phyloP scores from a whole-genome alignment of 805 yeast species.

The Priceomyces carsonii region DNA sequence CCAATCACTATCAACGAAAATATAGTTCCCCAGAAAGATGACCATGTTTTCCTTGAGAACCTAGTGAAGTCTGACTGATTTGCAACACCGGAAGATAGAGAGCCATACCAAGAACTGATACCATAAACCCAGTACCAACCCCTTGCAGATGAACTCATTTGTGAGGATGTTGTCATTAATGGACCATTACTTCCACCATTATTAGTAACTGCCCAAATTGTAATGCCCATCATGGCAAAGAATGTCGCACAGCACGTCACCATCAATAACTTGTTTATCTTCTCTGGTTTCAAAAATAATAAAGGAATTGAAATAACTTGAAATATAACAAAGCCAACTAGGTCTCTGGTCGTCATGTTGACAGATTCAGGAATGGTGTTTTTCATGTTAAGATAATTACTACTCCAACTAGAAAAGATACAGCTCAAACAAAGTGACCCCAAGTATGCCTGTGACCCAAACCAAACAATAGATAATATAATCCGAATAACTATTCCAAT shows the following conservation, averaged over 20 bases:
- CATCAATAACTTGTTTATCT: slow-evolving; percentile 28
- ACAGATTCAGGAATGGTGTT: slow-evolving; percentile 37
- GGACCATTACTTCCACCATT: slow-evolving; percentile 32
- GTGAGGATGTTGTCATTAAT: slow-evolving; percentile 8
- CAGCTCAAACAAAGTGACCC: slow-evolving; percentile 46
- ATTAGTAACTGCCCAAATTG: slow-evolving; percentile 22
- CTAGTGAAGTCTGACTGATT: slow-evolving; percentile 44
- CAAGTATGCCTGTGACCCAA: slow-evolving; percentile 45
- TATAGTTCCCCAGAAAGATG: slow-evolving; percentile 31
- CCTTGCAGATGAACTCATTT: slow-evolving; percentile 19
- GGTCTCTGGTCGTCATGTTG: slow-evolving; percentile 41
- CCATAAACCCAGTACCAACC: slow-evolving; percentile 46
- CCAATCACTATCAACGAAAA: slow-evolving; percentile 39
- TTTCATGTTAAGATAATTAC: slow-evolving; percentile 35
- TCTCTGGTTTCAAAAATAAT: slow-evolving; percentile 46
- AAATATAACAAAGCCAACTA: slow-evolving; percentile 46
- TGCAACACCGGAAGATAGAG: slow-evolving; percentile 37
- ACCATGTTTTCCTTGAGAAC: slow-evolving; percentile 28
- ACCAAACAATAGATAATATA: slow-evolving; percentile 48
- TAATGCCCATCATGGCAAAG: slow-evolving; percentile 39
- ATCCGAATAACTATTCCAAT: slow-evolving; percentile 46
- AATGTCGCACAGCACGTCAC: slow-evolving; percentile 26
- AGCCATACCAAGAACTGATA: slow-evolving; percentile 37
- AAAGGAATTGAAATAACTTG: slow-evolving; percentile 44
- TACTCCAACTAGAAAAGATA: slow-evolving; percentile 38